These are phyloP conservation scores for Paratinospora sagittata DNA, from an alignment of 164 flowering plant species.

Conservation along the genomic window DNA sequence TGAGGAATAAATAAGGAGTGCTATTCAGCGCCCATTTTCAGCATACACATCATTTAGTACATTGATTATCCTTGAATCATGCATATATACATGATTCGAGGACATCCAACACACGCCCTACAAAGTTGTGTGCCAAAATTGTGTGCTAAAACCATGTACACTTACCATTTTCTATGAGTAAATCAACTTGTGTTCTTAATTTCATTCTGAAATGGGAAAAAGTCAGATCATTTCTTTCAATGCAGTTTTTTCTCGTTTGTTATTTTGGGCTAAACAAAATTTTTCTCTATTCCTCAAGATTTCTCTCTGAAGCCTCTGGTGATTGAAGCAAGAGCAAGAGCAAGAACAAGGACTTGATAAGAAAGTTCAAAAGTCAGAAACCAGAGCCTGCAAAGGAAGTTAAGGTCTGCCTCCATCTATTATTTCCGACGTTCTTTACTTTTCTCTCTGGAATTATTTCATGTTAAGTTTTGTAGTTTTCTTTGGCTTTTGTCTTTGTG, in stretches of 20 bases:
- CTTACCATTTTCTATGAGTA: too few relatives aligned
- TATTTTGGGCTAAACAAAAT: neutral
- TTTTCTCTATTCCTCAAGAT: slow-evolving; percentile 19
- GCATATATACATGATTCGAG: too few relatives aligned
- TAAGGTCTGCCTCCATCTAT: slow-evolving; percentile 10
- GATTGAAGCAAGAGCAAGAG: slow-evolving; percentile 51
- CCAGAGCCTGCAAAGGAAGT: slow-evolving; percentile 63
- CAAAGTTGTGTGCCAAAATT: too few relatives aligned
- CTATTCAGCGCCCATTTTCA: too few relatives aligned
- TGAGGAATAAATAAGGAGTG: neutral
- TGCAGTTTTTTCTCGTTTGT: neutral
- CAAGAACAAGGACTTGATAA: too few relatives aligned
- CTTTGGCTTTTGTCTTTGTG: too few relatives aligned
- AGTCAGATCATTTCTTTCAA: neutral
- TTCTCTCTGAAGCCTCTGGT: slow-evolving; percentile 37
- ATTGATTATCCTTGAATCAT: too few relatives aligned
- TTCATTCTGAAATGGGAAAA: neutral
- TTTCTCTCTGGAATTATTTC: too few relatives aligned
- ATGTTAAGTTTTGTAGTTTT: too few relatives aligned
- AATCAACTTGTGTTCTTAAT: neutral
- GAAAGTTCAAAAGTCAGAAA: slow-evolving; percentile 69
- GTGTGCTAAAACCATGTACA: too few relatives aligned
- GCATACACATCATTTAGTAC: too few relatives aligned
- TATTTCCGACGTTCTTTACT: neutral
- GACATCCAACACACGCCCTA: too few relatives aligned